Evolutionary conservation across 2,329 filamentous ascomycete species (phyloP), one percentile per base, ranked within the genome.

Genomic region (Colletotrichum sp.): DNA sequence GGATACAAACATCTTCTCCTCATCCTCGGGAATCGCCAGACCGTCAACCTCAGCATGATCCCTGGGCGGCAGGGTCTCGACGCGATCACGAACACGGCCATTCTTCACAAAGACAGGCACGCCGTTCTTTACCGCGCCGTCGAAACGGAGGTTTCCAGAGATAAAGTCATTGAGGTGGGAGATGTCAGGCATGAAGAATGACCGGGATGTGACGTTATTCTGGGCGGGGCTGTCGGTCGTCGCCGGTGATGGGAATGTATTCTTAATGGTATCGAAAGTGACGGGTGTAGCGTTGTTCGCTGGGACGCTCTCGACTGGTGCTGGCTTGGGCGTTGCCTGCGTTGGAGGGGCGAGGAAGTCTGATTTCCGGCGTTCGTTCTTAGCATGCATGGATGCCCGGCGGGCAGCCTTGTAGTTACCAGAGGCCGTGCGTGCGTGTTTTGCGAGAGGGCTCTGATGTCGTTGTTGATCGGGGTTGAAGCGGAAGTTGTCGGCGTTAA

Each of bases 1-100:
- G 10, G 90, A 91, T 55, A 91, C 89, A 77, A 91, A 91, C 34
- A 91, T 91, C 77, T 88, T 87, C 80, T 90, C 87, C 78, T 91
- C 90, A 58, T 90, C 89, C 71, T 88, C 84, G 5, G 89, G 87
- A 10, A 91, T 82, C 64, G 87, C 84, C 25, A 91, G 80, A 9
- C 84, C 87, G 70, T 90, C 88, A n/a, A 91, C 84, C 32, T 88
- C 85, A 52, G 84, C 88, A 75, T 91, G 88, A 16, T 85, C 79
- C 36, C 83, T 81, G 3, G 83, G 80, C 9, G 84, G 84, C 66
- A 80, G 82, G 76, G 36, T 82, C 28, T 81, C 80, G 8, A 82
- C 80, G 22, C 81, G 85, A 72, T 90, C 88, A 68, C 89, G 86
- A 18, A 90, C 87, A 73, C 84, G 88, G 71, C 88, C 88, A 77